Base-by-base conservation (phyloP, 2,329 filamentous ascomycete species). In the Ceratocystis papillata region DNA sequence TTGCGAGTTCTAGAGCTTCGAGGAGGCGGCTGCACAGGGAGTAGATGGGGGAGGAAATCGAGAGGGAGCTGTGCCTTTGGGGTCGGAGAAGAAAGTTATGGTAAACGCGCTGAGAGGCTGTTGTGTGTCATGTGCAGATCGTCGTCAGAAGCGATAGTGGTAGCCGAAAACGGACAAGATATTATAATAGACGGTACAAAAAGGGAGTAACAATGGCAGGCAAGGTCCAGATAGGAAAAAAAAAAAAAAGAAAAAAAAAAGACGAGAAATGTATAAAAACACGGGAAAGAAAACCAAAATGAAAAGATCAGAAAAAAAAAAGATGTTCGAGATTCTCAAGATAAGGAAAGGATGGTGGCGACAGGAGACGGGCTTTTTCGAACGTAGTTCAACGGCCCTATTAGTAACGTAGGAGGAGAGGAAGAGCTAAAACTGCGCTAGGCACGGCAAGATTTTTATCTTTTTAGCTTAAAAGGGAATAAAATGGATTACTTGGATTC, bases 341-440 rank as follows among this genome's bases (percentile, higher is more conserved):
- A 30, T 33, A n/a, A 15, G 37, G 37, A 41, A 64, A 63, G 61
- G 44, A 63, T 45, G 44, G 61, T 63, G 61, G 44, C 44, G 37
- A 63, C 7, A 63, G 45, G 12, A 4, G 37, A 25, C 33, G 25
- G 61, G 30, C 25, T 57, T 57, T 53, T 53, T 57, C 53, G 46
- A 63, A 41, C 45, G 28, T 53, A 28, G 62, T 63, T 44, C 8
- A 55, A 50, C 46, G 62, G 62, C 45, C 46, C 46, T 53, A 57
- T 57, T 57, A 66, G 64, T 17, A 61, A 41, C 37, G 37, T 41
- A 41, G 37, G 37, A 37, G 33, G 33, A 5, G 37, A 41, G 10
- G 15, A 37, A 20, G 53, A 62, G 12, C 28, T 50, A 59, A 65
- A 65, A 57, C 15, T 62, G 61, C 45, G 60, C 57, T 66, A 57